Evolutionary conservation across 805 yeast species (phyloP), one percentile per base, ranked within the genome.

Genomic region (Blastobotrys terrestris): DNA sequence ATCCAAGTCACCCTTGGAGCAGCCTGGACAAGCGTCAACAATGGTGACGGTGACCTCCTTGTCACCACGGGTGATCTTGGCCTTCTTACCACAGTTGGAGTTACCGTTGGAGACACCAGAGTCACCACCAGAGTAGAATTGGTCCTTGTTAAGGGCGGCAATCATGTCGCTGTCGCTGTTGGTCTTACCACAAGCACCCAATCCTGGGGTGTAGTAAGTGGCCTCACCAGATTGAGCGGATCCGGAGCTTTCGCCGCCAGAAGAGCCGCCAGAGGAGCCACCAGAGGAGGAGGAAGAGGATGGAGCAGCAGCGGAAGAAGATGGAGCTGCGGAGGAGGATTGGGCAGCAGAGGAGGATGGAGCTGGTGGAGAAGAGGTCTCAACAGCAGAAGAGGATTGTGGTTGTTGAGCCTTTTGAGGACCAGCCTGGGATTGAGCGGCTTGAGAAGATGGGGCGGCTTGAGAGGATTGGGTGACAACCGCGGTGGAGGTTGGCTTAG

Each of bases 11-110:
- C 77, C 64, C 49, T 67, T 62, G 21, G 65, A 57, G 62, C 86
- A 82, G 20, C 79, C 83, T 51, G 70, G 77, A 68, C 86, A 82
- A 57, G 76, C 68, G 67, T 81, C 86, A 41, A 73, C 77, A 48
- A 81, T 81, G 19, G 77, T 76, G 48, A 81, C 86, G 44, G 70
- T 73, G 53, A 80, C 84, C 14, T 80, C 67, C 62, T 77, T 77
- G 48, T 77, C 81, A 53, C 67, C 66, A 60, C 74, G 75, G 60
- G 60, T 60, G 39, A 79, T 78, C 47, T 66, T 68, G 60, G 80
- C 77, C 60, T 72, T 65, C 66, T 72, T 75, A 50, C 84, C 84
- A 66, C 85, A 80, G 61, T 72, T 70, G 19, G 72, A 70, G 57
- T 63, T 62, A 51, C 52, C 55, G 66, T 69, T 70, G 52, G 75